These are phyloP conservation scores for Marasmius oreades DNA, from an alignment of 1,284 basidiomycete species.

Conservation along the genomic window DNA sequence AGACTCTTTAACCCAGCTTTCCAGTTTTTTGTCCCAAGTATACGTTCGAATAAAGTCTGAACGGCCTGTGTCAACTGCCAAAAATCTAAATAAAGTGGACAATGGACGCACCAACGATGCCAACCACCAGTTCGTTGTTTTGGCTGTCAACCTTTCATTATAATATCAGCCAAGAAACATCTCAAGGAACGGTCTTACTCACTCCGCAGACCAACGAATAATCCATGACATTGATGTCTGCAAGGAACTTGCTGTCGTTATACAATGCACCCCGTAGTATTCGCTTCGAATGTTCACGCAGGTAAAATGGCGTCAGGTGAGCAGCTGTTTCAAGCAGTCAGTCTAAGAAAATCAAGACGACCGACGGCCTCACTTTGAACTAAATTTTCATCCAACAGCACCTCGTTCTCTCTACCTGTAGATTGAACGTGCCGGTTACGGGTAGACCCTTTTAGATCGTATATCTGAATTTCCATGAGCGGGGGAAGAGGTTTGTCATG, in stretches of 20 bases:
- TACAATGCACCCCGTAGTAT: conserved; percentile 87
- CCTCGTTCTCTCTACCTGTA: conserved; percentile 90
- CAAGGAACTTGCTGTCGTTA: conserved; percentile 94
- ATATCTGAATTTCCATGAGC: conserved; percentile 56
- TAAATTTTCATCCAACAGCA: conserved; percentile 92
- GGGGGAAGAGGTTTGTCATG: neutral
- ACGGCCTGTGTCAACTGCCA: conserved; percentile 8
- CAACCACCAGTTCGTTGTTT: conserved; percentile 85
- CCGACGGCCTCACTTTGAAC: conserved; percentile 62
- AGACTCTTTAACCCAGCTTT: conserved; percentile 97
- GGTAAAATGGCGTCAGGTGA: conserved; percentile 81
- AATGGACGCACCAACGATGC: conserved; percentile 82
- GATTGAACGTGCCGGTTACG: conserved; percentile 89
- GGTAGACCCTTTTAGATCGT: conserved; percentile 92
- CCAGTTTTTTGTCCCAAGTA: conserved; percentile 97
- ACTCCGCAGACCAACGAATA: conserved; percentile 95
- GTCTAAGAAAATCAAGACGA: conserved; percentile 11
- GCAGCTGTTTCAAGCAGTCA: conserved; percentile 42
- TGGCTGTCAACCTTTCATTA: conserved; percentile 61
- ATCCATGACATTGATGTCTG: conserved; percentile 98
- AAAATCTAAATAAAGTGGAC: conserved; percentile 10
- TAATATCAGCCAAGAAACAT: neutral
- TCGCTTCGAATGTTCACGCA: conserved; percentile 93
- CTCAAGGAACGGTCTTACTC: conserved; percentile 16
- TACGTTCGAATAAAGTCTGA: conserved; percentile 91